phyloP scores from a whole-genome alignment of 768 basidiomycete genomes.

The Boletus sp. region DNA sequence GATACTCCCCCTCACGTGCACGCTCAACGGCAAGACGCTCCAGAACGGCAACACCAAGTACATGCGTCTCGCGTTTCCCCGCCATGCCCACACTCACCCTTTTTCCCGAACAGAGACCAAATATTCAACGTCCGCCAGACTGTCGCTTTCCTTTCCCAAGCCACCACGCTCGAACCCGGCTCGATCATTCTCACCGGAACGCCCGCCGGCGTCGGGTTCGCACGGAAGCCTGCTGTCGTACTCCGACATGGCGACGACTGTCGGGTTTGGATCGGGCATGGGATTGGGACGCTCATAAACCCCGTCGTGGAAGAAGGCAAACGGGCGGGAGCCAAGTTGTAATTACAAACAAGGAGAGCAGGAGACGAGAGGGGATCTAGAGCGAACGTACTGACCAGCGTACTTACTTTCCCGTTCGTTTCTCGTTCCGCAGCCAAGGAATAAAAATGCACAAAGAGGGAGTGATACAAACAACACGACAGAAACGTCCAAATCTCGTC shows the following conservation, averaged over 20 bases:
- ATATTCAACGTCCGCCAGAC: constrained; percentile 80
- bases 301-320: constrained; percentile 68
- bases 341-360: not conserved
- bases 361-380: not conserved
- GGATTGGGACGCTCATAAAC: constrained; percentile 80
- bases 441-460: not conserved
- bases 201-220: constrained; percentile 81
- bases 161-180: constrained; percentile 79
- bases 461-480: not conserved
- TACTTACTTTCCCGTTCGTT: not conserved
- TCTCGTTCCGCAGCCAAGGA: too few species aligned
- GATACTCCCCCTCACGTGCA: constrained; percentile 56
- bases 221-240: constrained; percentile 64
- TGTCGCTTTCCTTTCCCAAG: constrained; percentile 78
- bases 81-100: not conserved
- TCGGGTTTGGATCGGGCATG: constrained; percentile 63
- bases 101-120: constrained; percentile 54
- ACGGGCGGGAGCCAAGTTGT: constrained; percentile 37
- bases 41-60: constrained; percentile 82
- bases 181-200: constrained; percentile 83
- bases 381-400: not conserved
- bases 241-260: constrained; percentile 75
- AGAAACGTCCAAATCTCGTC: not conserved
- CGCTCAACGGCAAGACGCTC: constrained; percentile 62
- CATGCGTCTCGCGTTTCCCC: not conserved